Base-by-base conservation (phyloP, 495 filamentous ascomycete genomes). In the Hyaloscypha variabilis region DNA sequence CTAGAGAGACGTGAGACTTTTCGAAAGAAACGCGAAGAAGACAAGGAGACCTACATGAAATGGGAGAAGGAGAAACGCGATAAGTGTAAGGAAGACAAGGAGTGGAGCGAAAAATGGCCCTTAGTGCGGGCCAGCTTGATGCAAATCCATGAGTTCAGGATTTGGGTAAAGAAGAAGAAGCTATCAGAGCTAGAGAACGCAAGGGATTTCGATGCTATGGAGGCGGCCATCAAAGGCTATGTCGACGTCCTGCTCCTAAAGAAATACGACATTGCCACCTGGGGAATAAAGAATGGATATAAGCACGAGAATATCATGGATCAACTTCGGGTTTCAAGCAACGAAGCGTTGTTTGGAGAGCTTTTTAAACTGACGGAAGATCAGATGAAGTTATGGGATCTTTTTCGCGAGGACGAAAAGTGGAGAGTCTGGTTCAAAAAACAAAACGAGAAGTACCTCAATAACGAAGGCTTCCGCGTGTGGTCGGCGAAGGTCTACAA, bases 101-200 rank as follows among this genome's bases (percentile, higher is more conserved):
- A 6, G 1, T 57, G 54, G 54, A 5, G 26, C n/a, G 10, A 57
- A 31, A 1, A 57, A n/a, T 57, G 54, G 54, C 26, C 26, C 26
- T 30, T 28, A 17, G 54, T 57, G 54, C 54, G 10, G 26, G 54
- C 54, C 1, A 26, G 54, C 54, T 34, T 57, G 26, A 57, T 30
- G 8, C 30, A n/a, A 3, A 57, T 57, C 8, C 54, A 57, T 19
- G 26, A 34, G 54, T 57, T 57, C 26, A 57, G 54, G 54, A 13
- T 31, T 30, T 57, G 54, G 54, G 54, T 34, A 13, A 57, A 31
- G 51, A 57, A 57, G 31, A 57, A 57, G 54, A 57, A 4, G 54
- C 3, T 30, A 57, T 30, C 54, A 13, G 54, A 57, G 26, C 54
- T 57, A 21, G 54, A 21, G 10, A 6, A 57, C 26, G 26, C 54